Evolutionary conservation across 805 yeast species (phyloP).

Genomic region (Teunomyces barrocoloradensis): DNA sequence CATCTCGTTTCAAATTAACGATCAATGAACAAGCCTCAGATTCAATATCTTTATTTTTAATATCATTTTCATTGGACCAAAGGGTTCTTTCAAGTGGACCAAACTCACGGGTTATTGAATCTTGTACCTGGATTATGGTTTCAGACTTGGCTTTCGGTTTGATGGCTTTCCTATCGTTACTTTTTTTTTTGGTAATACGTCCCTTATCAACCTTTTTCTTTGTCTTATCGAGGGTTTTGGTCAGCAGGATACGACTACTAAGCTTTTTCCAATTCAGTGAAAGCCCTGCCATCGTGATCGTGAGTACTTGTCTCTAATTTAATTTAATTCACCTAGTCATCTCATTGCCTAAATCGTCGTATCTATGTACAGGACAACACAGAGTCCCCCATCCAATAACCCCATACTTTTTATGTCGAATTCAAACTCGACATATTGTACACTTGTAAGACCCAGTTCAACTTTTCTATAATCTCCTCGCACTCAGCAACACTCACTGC

Average conservation of each 20-base stretch:
- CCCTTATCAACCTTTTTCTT: conserved; percentile 1
- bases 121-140: neutral
- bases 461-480: conserved; percentile 70
- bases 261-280: conserved; percentile 24
- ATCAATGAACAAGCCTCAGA: neutral
- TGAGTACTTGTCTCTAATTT: neutral
- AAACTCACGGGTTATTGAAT: neutral
- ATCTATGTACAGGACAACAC: conserved; percentile 1
- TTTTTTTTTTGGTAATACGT: neutral
- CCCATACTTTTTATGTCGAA: neutral
- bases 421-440: conserved; percentile 36
- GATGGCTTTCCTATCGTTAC: neutral
- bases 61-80: conserved; percentile 5
- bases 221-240: conserved; percentile 5
- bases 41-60: neutral
- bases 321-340: neutral
- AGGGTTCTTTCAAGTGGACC: conserved; percentile 3
- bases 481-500: conserved; percentile 62
- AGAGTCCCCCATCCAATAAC: neutral
- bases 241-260: conserved; percentile 4
- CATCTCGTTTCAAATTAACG: conserved; percentile 12
- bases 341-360: neutral
- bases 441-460: conserved; percentile 55
- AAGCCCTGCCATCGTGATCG: conserved; percentile 6
- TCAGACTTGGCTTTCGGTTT: neutral